Conservation (phyloP, 306 rosid genomes). For the Citrullus colocynthis region DNA sequence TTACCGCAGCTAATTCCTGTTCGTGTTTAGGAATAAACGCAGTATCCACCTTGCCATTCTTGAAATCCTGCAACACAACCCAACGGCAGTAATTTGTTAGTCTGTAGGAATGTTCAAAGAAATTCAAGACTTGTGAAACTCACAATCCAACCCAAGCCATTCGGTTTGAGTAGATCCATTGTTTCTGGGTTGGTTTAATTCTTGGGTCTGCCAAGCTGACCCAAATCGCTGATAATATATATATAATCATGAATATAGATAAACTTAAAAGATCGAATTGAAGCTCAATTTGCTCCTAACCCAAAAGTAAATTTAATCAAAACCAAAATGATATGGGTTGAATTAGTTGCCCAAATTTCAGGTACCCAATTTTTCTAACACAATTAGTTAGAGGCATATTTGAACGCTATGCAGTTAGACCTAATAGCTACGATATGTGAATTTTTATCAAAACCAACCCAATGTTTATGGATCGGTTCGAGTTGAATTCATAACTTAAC, state of each 20-base stretch:
- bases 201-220: too few relatives aligned
- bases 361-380: background rate
- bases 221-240: background rate
- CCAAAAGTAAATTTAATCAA: background rate
- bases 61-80: constrained; percentile 54
- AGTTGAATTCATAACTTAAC: too few relatives aligned
- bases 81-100: background rate
- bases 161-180: background rate
- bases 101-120: background rate
- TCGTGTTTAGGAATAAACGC: constrained; percentile 95
- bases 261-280: background rate
- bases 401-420: background rate
- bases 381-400: background rate
- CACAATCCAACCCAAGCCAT: background rate
- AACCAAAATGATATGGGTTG: background rate
- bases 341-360: background rate
- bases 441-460: background rate
- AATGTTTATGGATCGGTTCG: background rate
- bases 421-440: background rate
- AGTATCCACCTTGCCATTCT: constrained; percentile 79
- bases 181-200: background rate
- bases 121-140: background rate
- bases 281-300: too few relatives aligned
- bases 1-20: constrained; percentile 64
- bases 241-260: background rate